Conservation (phyloP, 1,139 yeast genomes). For the Sugiyamaella grinbergsii region DNA sequence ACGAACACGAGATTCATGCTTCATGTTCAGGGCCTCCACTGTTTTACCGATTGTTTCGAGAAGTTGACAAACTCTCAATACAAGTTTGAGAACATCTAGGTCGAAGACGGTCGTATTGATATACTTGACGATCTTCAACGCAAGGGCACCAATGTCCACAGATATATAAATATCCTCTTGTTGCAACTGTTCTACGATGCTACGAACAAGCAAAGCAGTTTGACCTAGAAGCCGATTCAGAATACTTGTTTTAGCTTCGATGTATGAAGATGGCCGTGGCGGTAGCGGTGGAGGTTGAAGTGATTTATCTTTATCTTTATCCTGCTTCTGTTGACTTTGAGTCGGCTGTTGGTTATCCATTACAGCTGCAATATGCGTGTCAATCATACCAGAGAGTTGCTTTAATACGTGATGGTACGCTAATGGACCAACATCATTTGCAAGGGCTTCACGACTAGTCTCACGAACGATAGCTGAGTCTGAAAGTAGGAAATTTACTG, state of each 20-base stretch:
- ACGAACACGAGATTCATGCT: conserved; percentile 61
- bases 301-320: neutral
- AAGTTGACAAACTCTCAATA: conserved; percentile 61
- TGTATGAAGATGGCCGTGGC: conserved; percentile 10
- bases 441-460: conserved; percentile 51
- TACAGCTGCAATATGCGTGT: conserved; percentile 31
- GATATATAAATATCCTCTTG: conserved; percentile 47
- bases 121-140: conserved; percentile 43
- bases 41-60: conserved; percentile 54
- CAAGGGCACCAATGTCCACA: conserved; percentile 46
- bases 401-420: conserved; percentile 47
- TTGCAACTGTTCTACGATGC: conserved; percentile 48
- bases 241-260: conserved; percentile 21
- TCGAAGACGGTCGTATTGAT: conserved; percentile 42
- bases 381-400: conserved; percentile 36
- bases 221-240: conserved; percentile 47
- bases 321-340: neutral
- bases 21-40: conserved; percentile 37
- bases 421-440: conserved; percentile 50
- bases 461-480: conserved; percentile 44
- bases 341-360: conserved; percentile 1
- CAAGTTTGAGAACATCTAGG: conserved; percentile 51
- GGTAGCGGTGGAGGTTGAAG: conserved; percentile 12
- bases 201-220: conserved; percentile 46
- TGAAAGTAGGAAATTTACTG: conserved; percentile 32